Conservation (phyloP, 768 basidiomycete species). For the Mycena albidolilacea region DNA sequence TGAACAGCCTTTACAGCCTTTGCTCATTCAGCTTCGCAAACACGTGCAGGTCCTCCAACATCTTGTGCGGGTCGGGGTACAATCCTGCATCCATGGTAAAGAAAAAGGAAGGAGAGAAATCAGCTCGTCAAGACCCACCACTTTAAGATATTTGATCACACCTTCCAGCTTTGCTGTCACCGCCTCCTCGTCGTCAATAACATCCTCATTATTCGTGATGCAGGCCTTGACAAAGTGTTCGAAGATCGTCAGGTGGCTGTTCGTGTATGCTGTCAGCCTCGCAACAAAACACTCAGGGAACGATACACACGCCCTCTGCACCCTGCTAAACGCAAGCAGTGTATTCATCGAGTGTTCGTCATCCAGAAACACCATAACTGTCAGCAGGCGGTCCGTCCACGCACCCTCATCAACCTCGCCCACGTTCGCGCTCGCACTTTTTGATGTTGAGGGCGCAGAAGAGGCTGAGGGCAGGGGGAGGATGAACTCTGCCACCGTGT, state of each 20-base stretch:
- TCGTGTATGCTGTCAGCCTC: constrained; percentile 14
- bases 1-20: constrained; percentile 87
- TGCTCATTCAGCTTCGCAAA: constrained; percentile 93
- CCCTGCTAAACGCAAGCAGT: constrained; percentile 71
- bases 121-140: constrained; percentile 56
- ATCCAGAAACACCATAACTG: constrained; percentile 78
- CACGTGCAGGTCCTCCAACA: constrained; percentile 79
- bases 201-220: constrained; percentile 89
- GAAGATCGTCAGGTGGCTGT: constrained; percentile 78
- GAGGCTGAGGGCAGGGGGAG: constrained; percentile 77
- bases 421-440: constrained; percentile 44
- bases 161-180: constrained; percentile 68
- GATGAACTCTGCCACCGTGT: constrained; percentile 80
- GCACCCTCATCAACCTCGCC: constrained; percentile 79
- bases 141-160: constrained; percentile 72
- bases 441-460: constrained; percentile 60
- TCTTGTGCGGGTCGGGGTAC: constrained; percentile 82
- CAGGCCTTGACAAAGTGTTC: constrained; percentile 82
- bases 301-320: constrained; percentile 72
- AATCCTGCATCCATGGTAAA: constrained; percentile 46
- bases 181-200: constrained; percentile 86
- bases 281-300: constrained; percentile 2
- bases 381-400: constrained; percentile 90
- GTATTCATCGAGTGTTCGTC: constrained; percentile 66
- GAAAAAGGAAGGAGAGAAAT: constrained; percentile 13